Base-by-base conservation (phyloP, 2,329 filamentous ascomycete genomes). In the Calonectria leucothoes region DNA sequence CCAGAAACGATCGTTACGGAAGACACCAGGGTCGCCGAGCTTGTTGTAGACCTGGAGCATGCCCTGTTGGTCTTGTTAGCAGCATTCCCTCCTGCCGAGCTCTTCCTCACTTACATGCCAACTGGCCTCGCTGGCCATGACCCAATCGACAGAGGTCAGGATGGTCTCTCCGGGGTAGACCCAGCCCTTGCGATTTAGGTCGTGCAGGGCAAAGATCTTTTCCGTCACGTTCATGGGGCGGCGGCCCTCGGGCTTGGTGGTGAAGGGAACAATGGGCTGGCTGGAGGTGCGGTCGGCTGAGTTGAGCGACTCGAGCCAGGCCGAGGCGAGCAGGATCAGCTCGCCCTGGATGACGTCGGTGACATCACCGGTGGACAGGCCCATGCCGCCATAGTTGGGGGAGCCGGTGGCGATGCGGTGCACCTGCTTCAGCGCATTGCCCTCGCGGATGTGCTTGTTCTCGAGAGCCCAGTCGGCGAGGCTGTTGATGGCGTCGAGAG, bases 1-100 rank as follows among this genome's bases (percentile, higher is more conserved):
- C 88, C 87, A 89, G 75, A 89, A 85, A 0, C 87, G 80, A 73
- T 89, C 87, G 66, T 88, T 89, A 11, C 88, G 85, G 71, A 84
- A 88, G n/a, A 87, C 86, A 4, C 84, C 83, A 0, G 86, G 85
- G 15, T 79, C 75, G 4, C 85, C 85, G 10, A 89, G 76, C 4
- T 78, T 66, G 6, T 86, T 79, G 74, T 87, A 86, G 5, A 83
- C 85, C 48, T 78, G 78, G 37, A 84, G 81, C 86, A 88, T 88
- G 49, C 83, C 69, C 59, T 57, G 25, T 48, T 29, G n/a, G 17
- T 20, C 14, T 25, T n/a, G 37, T 42, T 42, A 42, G 37, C 17
- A n/a, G n/a, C n/a, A n/a, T n/a, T n/a, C n/a, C n/a, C n/a, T n/a
- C n/a, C n/a, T n/a, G n/a, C n/a, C n/a, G n/a, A n/a, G n/a, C n/a